phyloP scores from a whole-genome alignment of 371 early-diverging fungal species.

The Mucor plumbeus region DNA sequence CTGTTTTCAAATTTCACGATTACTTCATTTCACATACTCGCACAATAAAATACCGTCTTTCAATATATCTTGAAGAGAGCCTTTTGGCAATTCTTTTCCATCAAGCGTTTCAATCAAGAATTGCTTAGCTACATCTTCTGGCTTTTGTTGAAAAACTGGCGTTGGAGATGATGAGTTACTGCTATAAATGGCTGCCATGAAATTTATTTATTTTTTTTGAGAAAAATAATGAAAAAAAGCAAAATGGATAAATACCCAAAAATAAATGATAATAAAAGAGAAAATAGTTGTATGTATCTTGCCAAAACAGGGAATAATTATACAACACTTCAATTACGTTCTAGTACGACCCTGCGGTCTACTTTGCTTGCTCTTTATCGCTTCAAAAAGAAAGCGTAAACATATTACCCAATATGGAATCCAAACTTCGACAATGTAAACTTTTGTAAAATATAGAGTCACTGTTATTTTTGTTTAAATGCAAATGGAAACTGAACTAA shows the following conservation, averaged over 20 bases:
- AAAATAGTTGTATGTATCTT: slow-evolving; percentile 4
- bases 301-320: slow-evolving; percentile 17
- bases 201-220: not conserved
- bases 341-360: slow-evolving; percentile 5
- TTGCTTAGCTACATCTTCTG: slow-evolving; percentile 34
- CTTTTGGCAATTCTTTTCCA: slow-evolving; percentile 25
- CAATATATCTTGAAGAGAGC: slow-evolving; percentile 43
- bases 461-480: too few relatives aligned
- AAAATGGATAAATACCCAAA: not conserved
- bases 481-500: not conserved
- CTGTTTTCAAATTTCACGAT: too few relatives aligned
- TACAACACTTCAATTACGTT: slow-evolving; percentile 12
- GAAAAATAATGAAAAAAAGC: slow-evolving; percentile 6
- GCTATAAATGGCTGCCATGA: slow-evolving; percentile 1
- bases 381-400: slow-evolving; percentile 30
- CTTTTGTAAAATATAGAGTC: not conserved
- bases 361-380: not conserved
- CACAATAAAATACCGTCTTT: slow-evolving; percentile 54
- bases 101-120: slow-evolving; percentile 38
- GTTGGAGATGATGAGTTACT: slow-evolving; percentile 6
- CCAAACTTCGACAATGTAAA: not conserved
- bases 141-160: slow-evolving; percentile 15
- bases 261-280: not conserved
- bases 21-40: slow-evolving; percentile 35
- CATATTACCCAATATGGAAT: slow-evolving; percentile 28